Evolutionary conservation across 1,139 yeast genomes (phyloP), one percentile per base, ranked within the genome.

Genomic region (Scheffersomyces titani): DNA sequence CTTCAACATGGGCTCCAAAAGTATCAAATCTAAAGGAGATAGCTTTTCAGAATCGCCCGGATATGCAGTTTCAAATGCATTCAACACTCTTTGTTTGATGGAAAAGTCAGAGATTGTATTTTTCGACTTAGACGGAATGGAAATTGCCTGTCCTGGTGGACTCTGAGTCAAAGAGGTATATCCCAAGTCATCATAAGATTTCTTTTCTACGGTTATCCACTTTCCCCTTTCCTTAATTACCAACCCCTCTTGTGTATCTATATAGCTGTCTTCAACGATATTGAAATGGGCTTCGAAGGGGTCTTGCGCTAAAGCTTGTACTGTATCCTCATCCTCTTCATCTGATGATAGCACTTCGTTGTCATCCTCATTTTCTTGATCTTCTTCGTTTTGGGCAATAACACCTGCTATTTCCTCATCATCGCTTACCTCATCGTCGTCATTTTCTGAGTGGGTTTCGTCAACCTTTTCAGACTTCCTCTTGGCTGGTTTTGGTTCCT

Each of bases 211-310:
- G 2, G 70, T 55, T 0, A 64, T 55, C 82, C 82, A 79, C 56
- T 65, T 73, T 11, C 56, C 63, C 16, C 61, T 59, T 0, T 62
- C 66, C 11, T 64, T 60, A 4, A 64, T 36, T 0, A 65, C 61
- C 21, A 64, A 44, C 18, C 65, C 60, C 45, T 70, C 73, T 56
- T 73, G 75, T 13, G 72, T 65, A 6, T 77, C 77, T 5, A 87
- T 69, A 45, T 70, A 68, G 19, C 77, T 82, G 19, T 87, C 84
- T 0, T 83, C 48, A 1, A 72, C 78, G 36, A 76, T 72, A 54
- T 88, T 89, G 70, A 89, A 93, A 69, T 93, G 98, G 24, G 74
- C 68, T 60, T 90, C 92, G 65, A 89, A 92, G 0, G 97, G 91
- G 70, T 88, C 92, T n/a, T 55, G 57, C 3, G 61, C 62, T 19